phyloP scores from a whole-genome alignment of 2,329 filamentous ascomycete genomes.

The Coniochaeta sp. region DNA sequence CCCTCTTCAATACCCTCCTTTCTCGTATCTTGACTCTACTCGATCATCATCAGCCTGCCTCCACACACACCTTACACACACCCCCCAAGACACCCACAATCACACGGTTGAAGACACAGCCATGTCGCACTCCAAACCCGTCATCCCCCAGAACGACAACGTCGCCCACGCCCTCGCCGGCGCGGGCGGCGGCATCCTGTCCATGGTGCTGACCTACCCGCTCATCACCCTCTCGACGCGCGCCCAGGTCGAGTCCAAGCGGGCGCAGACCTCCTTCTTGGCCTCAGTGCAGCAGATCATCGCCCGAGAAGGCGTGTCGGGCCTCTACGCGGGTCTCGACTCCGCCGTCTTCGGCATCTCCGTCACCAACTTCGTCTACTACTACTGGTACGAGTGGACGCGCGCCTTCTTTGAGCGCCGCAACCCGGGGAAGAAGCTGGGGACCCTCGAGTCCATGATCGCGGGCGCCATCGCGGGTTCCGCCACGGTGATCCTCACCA shows the following conservation, averaged over 20 bases:
- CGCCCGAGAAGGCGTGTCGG: conserved; percentile 80
- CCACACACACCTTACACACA: too few relatives aligned
- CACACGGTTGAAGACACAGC: conserved; percentile 3
- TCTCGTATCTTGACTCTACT: not conserved
- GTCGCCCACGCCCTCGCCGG: conserved; percentile 92
- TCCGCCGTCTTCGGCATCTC: conserved; percentile 95
- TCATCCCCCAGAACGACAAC: conserved; percentile 85
- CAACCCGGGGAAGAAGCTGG: conserved; percentile 74
- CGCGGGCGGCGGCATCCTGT: conserved; percentile 86
- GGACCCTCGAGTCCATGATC: conserved; percentile 88
- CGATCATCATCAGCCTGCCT: not conserved
- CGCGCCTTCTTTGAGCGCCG: conserved; percentile 77
- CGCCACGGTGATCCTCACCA: conserved; percentile 91
- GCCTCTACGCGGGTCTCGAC: conserved; percentile 88
- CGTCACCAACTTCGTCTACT: conserved; percentile 99
- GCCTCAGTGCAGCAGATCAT: conserved; percentile 81
- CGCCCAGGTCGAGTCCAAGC: conserved; percentile 94
- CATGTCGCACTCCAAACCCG: conserved; percentile 43
- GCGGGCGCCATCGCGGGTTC: conserved; percentile 90
- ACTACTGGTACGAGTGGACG: conserved; percentile 99
- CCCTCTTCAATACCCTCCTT: not conserved
- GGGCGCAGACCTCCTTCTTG: conserved; percentile 77
- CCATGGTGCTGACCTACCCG: conserved; percentile 92
- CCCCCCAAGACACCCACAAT: too few relatives aligned
- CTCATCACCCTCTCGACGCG: conserved; percentile 96